Evolutionary conservation across 2,329 filamentous ascomycete species (phyloP), one percentile per base, ranked within the genome.

Genomic region (Endoconidiophora polonica): DNA sequence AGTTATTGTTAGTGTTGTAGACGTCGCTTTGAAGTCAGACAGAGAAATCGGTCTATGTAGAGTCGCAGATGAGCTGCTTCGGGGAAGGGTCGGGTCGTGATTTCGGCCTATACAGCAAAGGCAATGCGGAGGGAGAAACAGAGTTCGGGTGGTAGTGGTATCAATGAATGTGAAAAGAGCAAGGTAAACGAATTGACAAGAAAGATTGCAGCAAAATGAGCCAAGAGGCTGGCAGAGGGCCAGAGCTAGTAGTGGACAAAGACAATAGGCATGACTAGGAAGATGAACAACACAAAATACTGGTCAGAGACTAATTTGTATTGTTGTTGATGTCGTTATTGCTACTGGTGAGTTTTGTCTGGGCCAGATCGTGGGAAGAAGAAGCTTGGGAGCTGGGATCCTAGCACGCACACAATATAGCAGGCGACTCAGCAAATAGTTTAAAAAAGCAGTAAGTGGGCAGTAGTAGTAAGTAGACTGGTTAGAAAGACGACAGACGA

Each of bases 181-280:
- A 39, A 4, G 23, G 24, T 29, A n/a, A 37, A 5, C 20, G 26
- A 14, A 12, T 33, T 5, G 29, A 33, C 29, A 9, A 20, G 43
- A n/a, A 14, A 46, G 29, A 46, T 40, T 43, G 24, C 24, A 43
- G 7, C 14, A 43, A 43, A 18, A 12, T 23, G 20, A 45, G 41
- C 48, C 48, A 49, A 42, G 29, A 40, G 22, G 42, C 48, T 42
- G 48, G 48, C 48, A 43, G 18, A 36, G 41, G 42, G 48, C 48
- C 48, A 49, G 41, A 49, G 44, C 48, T 49, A 49, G 29, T 49
- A 49, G 40, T 44, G 23, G 45, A 46, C 38, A 47, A 39, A 33
- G 24, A 44, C 40, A 44, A 39, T 42, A 50, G 37, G 48, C 48
- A 44, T 44, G 38, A 42, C 55, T 46, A 37, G 24, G 24, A 24